phyloP scores from a whole-genome alignment of 1,139 yeast genomes.

The Pichia sp. region DNA sequence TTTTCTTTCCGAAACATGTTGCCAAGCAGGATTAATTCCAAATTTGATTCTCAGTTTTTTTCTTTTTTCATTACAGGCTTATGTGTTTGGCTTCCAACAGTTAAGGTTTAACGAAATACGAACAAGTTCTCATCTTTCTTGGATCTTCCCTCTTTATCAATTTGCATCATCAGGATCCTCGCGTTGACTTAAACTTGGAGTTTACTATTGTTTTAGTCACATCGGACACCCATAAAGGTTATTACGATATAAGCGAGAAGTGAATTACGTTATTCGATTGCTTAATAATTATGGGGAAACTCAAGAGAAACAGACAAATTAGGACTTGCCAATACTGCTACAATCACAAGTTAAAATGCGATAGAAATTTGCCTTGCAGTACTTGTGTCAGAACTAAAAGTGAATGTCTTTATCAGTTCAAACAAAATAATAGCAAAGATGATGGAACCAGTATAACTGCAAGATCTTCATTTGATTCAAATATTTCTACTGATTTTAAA shows the following conservation, averaged over 20 bases:
- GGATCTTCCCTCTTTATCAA: too few species aligned
- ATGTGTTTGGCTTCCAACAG: too few species aligned
- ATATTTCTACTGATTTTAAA: not conserved
- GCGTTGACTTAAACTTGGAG: not conserved
- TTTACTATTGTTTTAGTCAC: not conserved
- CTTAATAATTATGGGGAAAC: slow-evolving; percentile 8
- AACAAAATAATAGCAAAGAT: slow-evolving; percentile 28
- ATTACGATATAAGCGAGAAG: not conserved
- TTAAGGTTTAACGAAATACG: too few species aligned
- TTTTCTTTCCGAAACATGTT: too few species aligned
- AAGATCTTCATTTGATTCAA: not conserved
- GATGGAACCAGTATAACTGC: not conserved
- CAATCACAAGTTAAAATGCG: slow-evolving; percentile 37
- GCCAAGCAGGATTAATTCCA: too few species aligned
- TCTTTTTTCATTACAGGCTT: too few species aligned
- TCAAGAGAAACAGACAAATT: slow-evolving; percentile 14
- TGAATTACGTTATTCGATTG: not conserved
- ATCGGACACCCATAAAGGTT: not conserved
- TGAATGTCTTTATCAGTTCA: slow-evolving; percentile 42
- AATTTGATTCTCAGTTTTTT: too few species aligned
- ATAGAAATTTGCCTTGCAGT: slow-evolving; percentile 29
- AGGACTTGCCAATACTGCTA: slow-evolving; percentile 36
- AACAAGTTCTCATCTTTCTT: too few species aligned
- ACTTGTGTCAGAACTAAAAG: slow-evolving; percentile 23
- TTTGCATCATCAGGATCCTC: not conserved